A percentile compares a stretch with the other conserved stretches of the same genome.
Evolutionary conservation across 2,329 filamentous ascomycete species (phyloP).

Genomic region (Endocalyx cinctus): DNA sequence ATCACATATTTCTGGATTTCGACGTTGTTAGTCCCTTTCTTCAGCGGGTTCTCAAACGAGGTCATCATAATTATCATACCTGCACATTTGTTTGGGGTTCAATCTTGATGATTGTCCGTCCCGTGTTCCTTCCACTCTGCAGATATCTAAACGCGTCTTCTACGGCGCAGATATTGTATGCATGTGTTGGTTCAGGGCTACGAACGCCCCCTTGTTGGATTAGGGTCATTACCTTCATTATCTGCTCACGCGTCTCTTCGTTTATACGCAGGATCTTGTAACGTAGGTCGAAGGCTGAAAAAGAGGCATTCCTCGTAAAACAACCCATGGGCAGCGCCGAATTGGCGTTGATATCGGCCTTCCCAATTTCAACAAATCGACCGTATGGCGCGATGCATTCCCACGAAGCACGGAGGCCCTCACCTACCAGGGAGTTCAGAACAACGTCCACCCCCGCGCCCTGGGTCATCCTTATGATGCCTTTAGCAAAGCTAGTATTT

Average conservation of each 20-base stretch:
- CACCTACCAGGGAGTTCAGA: conserved; percentile 34
- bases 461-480: conserved; percentile 1
- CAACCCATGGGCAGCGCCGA: conserved; percentile 4
- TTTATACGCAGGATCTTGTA: background rate
- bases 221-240: conserved; percentile 2
- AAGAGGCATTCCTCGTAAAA: conserved; percentile 4
- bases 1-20: conserved; percentile 2
- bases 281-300: conserved; percentile 7
- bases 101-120: conserved; percentile 3
- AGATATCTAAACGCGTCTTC: conserved; percentile 11
- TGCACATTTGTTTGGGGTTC: too few relatives aligned
- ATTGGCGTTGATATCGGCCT: conserved; percentile 7
- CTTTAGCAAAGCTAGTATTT: conserved; percentile 1
- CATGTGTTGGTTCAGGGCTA: conserved; percentile 2
- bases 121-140: conserved; percentile 9
- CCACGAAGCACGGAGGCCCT: conserved; percentile 33
- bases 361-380: conserved; percentile 22
- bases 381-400: conserved; percentile 37
- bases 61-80: too few relatives aligned
- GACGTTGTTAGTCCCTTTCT: background rate
- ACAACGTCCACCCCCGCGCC: conserved; percentile 16
- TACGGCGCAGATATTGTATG: background rate
- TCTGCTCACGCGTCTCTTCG: background rate
- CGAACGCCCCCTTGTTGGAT: background rate
- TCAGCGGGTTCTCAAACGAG: too few relatives aligned